Percentiles rank a stretch among this genome's conserved stretches.
These are phyloP conservation scores for Eucalyptus cloeziana DNA, from an alignment of 345 rosid genomes.

Conservation along the genomic window DNA sequence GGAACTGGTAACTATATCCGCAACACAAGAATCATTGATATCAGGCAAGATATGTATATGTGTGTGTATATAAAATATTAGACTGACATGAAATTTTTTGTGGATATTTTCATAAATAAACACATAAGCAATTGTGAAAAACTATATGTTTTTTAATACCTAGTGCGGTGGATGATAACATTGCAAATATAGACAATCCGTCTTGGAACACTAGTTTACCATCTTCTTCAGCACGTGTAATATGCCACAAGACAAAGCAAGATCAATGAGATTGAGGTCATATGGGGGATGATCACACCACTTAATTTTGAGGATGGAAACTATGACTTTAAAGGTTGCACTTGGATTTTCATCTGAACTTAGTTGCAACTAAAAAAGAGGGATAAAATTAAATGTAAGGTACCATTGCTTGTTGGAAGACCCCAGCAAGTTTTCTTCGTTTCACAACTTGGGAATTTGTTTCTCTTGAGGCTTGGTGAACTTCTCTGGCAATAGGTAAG, in stretches of 20 bases:
- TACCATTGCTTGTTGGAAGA: neutral
- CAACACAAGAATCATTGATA: no score
- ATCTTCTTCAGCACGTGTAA: neutral
- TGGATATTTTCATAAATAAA: neutral
- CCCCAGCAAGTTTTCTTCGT: neutral
- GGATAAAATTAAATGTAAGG: neutral
- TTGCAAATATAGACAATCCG: neutral
- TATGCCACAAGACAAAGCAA: neutral
- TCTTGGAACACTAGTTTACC: neutral
- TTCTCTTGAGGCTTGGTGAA: neutral
- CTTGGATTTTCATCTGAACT: no score
- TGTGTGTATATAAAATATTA: no score
- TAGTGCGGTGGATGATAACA: no score
- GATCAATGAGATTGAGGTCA: neutral
- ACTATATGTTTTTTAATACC: no score
- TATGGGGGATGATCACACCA: no score
- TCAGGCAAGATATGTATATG: no score
- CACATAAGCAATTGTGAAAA: no score
- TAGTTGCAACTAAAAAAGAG: neutral
- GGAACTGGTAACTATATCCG: no score
- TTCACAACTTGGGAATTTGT: neutral
- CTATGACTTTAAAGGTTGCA: neutral
- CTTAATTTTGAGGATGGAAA: no score
- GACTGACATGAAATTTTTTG: no score
- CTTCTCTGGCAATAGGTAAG: neutral